Percentiles rank a stretch among this genome's conserved stretches.
Conservation (phyloP, 352 stramenopile species). For the Globisporangium canariense region DNA sequence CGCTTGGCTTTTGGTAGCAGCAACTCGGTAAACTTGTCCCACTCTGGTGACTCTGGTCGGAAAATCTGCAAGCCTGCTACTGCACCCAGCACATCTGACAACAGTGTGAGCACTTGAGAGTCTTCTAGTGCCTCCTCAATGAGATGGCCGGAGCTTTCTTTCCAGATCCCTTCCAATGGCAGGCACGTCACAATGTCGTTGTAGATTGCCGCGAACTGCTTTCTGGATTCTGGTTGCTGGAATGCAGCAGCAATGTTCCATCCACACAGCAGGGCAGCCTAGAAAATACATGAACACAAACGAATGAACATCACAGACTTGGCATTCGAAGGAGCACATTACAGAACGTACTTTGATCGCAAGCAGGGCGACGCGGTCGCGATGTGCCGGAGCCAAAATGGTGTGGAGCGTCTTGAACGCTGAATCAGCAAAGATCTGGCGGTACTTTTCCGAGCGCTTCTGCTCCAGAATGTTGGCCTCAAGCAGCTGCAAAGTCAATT, state of each 20-base stretch:
- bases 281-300: conserved; percentile 19
- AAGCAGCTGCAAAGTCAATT: conserved; percentile 9
- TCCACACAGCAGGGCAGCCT: conserved; percentile 37
- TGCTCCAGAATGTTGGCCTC: conserved; percentile 11
- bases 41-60: conserved; percentile 27
- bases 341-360: conserved; percentile 26
- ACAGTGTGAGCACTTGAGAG: conserved; percentile 27
- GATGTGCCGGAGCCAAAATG: conserved; percentile 3
- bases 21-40: conserved; percentile 46
- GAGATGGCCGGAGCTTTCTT: conserved; percentile 22
- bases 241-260: conserved; percentile 49
- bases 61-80: conserved; percentile 39
- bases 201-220: conserved; percentile 34
- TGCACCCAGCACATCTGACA: conserved; percentile 35
- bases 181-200: conserved; percentile 50
- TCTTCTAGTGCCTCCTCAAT: conserved; percentile 32
- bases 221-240: conserved; percentile 23
- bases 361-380: conserved; percentile 12
- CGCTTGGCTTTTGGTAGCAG: conserved; percentile 39
- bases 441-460: neutral
- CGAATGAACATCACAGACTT: neutral
- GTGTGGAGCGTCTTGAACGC: conserved; percentile 10
- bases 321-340: neutral
- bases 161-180: conserved; percentile 38
- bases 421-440: conserved; percentile 13